Evolutionary conservation across 2,329 filamentous ascomycete genomes (phyloP), one percentile per base, ranked within the genome.

Genomic region (Aaosphaeria arxii): DNA sequence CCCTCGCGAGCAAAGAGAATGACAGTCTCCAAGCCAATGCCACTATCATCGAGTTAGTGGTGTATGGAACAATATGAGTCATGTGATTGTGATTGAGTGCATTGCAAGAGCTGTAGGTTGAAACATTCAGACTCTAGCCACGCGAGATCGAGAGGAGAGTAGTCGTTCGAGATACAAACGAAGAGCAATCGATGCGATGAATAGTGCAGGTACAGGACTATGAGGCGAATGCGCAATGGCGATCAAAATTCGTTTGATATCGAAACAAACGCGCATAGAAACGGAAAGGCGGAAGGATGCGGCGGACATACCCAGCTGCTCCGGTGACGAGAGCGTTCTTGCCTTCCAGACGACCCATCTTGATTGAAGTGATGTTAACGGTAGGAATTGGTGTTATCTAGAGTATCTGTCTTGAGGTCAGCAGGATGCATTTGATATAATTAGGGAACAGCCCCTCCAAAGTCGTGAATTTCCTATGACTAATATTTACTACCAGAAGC

Each of bases 1-100:
- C 91, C 91, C 76, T 96, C 91, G 55, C 87, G 87, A 50, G 86
- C 87, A 66, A 96, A 95, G 50, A 96, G 87, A 58, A 96, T 91
- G 47, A 82, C 83, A 2, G 91, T 96, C 76, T 96, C 91, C 43
- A 96, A 87, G 57, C 91, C 91, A 64, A 96, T 96, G 64, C 91
- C 91, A 64, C 91, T 91, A 64, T 24, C 33, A 29, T 2, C 11
- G 30, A 29, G 56, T 69, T 51, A 67, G 61, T 28, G 38, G 46
- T 24, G 40, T 13, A 36, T 36, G 9, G 33, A 36, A 24, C 17
- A 24, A 24, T 3, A 24, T 24, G 17, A 24, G 17, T 24, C 17
- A 24, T 24, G 17, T 24, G 2, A 24, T 24, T 24, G 17, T 24
- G 17, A 24, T 24, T 24, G 17, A 24, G 17, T 24, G 17, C 17